Base-by-base conservation (phyloP, 495 filamentous ascomycete genomes). In the Pyrenula aspistea region DNA sequence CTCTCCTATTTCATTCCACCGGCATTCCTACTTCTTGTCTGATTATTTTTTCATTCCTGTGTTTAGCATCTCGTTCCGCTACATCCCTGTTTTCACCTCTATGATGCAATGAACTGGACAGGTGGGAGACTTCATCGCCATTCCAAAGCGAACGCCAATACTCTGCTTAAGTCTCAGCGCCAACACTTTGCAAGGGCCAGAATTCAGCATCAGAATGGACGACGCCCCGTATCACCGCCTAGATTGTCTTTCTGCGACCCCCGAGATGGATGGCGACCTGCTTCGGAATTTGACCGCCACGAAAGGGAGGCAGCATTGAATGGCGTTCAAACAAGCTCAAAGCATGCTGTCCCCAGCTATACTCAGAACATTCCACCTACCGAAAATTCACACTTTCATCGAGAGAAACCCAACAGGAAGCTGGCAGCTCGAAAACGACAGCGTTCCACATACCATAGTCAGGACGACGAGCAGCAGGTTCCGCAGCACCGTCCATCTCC, bases 81-180 rank as follows among this genome's bases (percentile, higher is more conserved):
- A 8, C 31, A 42, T 42, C 15, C 4, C 15, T 8, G 15, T 15
- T 52, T 8, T 25, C 24, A 47, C 23, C 53, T 53, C 56, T 54
- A 59, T 24, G 0, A 42, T 15, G 31, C 15, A 15, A 76, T 75
- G 73, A 75, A 76, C 53, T 75, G 73, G 73, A 74, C 70, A 50
- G 72, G 73, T 60, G 72, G 73, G 25, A 71, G 69, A 49, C 62
- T 76, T 42, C 67, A 64, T 31, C 71, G 72, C 22, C 67, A 73
- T 55, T 68, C 71, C 24, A 54, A 55, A 1, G 62, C 59, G 49
- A 65, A 60, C 24, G 62, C 67, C 42, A 63, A 62, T 15, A 55
- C 57, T 1, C 42, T 66, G 12, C 57, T 58, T 24, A 68, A 65
- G 52, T 24, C 55, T 25, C 69, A 68, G 53, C 68, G 62, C 36